A percentile compares a stretch with the other conserved stretches of the same genome.
phyloP scores from a whole-genome alignment of 257 asterid species.

The Prunella vulgaris region DNA sequence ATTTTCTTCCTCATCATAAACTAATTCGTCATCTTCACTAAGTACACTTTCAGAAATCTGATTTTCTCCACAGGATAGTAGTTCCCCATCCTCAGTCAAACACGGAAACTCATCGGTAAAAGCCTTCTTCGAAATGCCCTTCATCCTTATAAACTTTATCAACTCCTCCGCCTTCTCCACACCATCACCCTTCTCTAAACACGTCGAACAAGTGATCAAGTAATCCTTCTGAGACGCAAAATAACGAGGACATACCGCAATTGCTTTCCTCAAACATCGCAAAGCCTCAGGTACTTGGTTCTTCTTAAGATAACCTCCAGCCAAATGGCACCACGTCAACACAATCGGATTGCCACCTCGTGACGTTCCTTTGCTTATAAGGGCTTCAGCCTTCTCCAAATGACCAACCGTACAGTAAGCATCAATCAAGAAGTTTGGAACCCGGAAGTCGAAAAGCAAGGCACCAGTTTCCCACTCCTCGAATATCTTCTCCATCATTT shows the following conservation, averaged over 20 bases:
- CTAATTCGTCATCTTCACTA: conserved; percentile 2
- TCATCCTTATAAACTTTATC: conserved; percentile 24
- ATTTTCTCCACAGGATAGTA: neutral
- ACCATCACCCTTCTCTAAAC: conserved; percentile 32
- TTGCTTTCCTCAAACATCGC: conserved; percentile 58
- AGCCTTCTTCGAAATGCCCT: conserved; percentile 17
- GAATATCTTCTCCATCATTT: conserved; percentile 46
- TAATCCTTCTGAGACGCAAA: conserved; percentile 32
- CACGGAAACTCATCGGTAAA: conserved; percentile 19
- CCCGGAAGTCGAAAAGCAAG: conserved; percentile 44
- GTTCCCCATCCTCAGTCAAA: conserved; percentile 11
- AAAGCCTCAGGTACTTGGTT: conserved; percentile 33
- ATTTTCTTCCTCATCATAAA: neutral
- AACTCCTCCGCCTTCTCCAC: conserved; percentile 43
- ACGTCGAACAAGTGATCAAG: conserved; percentile 41
- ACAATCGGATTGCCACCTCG: conserved; percentile 46
- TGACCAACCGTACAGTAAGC: conserved; percentile 47
- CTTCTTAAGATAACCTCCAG: conserved; percentile 41
- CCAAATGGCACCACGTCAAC: conserved; percentile 55
- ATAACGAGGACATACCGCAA: conserved; percentile 35
- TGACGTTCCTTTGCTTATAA: conserved; percentile 29
- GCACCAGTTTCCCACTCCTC: conserved; percentile 60
- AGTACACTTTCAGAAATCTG: neutral
- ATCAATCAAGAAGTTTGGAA: conserved; percentile 55
- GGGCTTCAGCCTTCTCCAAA: conserved; percentile 49